A percentile compares a stretch with the other conserved stretches of the same genome.
Evolutionary conservation across 148 eudicot genomes (phyloP).

Genomic region (Tetragonia tetragonoides): DNA sequence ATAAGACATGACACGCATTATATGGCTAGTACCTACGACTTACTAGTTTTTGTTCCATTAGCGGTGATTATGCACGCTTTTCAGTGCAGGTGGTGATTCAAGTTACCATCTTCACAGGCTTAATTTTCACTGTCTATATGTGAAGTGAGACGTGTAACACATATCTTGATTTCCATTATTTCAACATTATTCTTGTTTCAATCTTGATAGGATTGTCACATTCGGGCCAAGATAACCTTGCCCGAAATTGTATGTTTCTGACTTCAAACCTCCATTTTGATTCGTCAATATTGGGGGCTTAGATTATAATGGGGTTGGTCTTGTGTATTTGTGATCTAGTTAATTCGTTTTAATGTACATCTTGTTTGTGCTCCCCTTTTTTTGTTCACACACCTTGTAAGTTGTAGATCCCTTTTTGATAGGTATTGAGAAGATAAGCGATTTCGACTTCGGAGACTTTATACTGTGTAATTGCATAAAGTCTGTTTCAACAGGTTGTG

Average conservation of each 20-base stretch:
- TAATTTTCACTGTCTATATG: constrained; percentile 3
- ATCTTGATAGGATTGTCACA: not conserved
- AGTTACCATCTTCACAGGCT: constrained; percentile 13
- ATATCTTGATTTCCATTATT: constrained; percentile 19
- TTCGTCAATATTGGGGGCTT: not conserved
- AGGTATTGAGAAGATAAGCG: no score
- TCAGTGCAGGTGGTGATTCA: constrained; percentile 16
- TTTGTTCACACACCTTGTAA: not conserved
- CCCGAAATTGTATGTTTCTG: not conserved
- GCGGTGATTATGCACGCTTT: not conserved
- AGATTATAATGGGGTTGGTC: not conserved
- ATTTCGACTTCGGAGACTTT: not conserved
- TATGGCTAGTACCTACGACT: not conserved
- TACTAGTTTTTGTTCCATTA: not conserved
- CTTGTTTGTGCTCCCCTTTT: constrained; percentile 10
- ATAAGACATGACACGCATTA: constrained; percentile 24
- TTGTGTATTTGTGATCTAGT: constrained; percentile 13
- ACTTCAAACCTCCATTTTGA: constrained; percentile 4
- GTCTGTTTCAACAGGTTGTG: no score
- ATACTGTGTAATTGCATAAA: no score
- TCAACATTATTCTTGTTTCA: not conserved
- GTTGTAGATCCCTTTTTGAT: no score
- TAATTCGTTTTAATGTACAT: not conserved
- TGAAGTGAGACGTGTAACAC: constrained; percentile 15
- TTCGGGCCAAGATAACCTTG: constrained; percentile 14